Evolutionary conservation across 2,329 filamentous ascomycete genomes (phyloP).

Genomic region (Phaeosphaeriaceae sp.): DNA sequence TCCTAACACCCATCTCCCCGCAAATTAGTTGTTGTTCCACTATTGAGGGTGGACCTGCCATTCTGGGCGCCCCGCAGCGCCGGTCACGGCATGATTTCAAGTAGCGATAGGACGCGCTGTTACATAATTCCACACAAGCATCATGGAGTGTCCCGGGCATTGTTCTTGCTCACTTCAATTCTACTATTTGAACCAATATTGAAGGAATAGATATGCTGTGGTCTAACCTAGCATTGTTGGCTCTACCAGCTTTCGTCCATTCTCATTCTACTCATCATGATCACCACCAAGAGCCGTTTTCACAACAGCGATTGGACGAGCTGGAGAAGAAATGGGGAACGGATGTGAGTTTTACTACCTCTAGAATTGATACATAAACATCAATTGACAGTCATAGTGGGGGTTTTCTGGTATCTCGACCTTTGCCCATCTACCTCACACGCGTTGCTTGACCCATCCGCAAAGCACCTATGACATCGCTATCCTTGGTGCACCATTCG

Average conservation of each 20-base stretch:
- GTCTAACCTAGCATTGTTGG: slow-evolving; percentile 14
- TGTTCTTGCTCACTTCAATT: background rate
- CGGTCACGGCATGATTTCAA: slow-evolving; percentile 21
- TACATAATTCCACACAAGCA: slow-evolving; percentile 38
- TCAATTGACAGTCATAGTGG: slow-evolving; percentile 54
- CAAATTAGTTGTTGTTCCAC: background rate
- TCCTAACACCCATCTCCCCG: background rate
- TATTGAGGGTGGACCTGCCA: slow-evolving; percentile 27
- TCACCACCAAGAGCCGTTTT: slow-evolving; percentile 36
- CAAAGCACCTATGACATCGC: slow-evolving; percentile 54
- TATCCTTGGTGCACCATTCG: slow-evolving; percentile 58
- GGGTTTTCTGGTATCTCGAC: slow-evolving; percentile 73
- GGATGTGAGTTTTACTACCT: slow-evolving; percentile 37
- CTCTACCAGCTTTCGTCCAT: slow-evolving; percentile 24
- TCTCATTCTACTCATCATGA: slow-evolving; percentile 37
- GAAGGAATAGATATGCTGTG: slow-evolving; percentile 22
- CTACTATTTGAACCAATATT: background rate
- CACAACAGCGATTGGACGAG: slow-evolving; percentile 39
- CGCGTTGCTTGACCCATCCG: slow-evolving; percentile 56
- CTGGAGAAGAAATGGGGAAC: slow-evolving; percentile 51
- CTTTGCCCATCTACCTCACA: slow-evolving; percentile 57
- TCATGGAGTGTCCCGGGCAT: slow-evolving; percentile 10
- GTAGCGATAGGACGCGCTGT: slow-evolving; percentile 33
- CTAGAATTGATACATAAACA: background rate
- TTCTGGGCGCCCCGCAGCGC: slow-evolving; percentile 28